Percentiles rank a stretch among this genome's conserved stretches.
Evolutionary conservation across 148 eudicot genomes (phyloP).

Genomic region (Tetragonia tetragonoides): DNA sequence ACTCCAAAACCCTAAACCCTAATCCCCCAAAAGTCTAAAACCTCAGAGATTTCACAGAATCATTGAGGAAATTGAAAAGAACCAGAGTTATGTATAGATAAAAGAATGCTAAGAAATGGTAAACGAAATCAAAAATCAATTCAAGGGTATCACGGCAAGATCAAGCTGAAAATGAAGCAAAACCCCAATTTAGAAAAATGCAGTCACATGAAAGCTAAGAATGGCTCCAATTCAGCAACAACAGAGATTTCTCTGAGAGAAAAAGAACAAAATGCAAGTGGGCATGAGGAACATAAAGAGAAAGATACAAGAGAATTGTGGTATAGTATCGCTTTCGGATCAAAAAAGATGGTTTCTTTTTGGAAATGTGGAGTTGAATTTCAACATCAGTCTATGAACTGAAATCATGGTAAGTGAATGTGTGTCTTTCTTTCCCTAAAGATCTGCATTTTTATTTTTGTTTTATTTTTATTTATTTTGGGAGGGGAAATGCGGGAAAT

Average conservation of each 20-base stretch:
- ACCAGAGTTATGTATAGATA: too few species aligned
- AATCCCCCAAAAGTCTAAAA: conserved; percentile 1
- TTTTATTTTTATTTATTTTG: too few species aligned
- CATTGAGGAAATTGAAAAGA: too few species aligned
- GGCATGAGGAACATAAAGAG: neutral
- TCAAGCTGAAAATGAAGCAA: neutral
- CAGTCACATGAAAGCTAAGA: conserved; percentile 35
- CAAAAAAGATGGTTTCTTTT: neutral
- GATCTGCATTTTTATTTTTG: too few species aligned
- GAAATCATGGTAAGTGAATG: too few species aligned
- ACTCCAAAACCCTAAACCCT: conserved; percentile 3
- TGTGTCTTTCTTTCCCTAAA: too few species aligned
- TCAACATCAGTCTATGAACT: too few species aligned
- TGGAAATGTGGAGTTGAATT: neutral
- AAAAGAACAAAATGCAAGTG: conserved; percentile 7
- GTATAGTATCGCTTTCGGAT: conserved; percentile 26
- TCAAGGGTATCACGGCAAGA: conserved; percentile 10
- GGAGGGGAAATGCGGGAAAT: too few species aligned
- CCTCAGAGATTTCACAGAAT: neutral
- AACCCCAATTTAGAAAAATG: neutral
- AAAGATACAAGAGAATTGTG: conserved; percentile 32
- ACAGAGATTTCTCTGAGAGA: too few species aligned
- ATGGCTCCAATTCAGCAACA: conserved; percentile 11
- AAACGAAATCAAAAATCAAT: neutral
- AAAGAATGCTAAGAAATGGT: neutral